These are phyloP conservation scores for Globisporangium nagaii DNA, from an alignment of 352 stramenopile genomes.

Conservation along the genomic window DNA sequence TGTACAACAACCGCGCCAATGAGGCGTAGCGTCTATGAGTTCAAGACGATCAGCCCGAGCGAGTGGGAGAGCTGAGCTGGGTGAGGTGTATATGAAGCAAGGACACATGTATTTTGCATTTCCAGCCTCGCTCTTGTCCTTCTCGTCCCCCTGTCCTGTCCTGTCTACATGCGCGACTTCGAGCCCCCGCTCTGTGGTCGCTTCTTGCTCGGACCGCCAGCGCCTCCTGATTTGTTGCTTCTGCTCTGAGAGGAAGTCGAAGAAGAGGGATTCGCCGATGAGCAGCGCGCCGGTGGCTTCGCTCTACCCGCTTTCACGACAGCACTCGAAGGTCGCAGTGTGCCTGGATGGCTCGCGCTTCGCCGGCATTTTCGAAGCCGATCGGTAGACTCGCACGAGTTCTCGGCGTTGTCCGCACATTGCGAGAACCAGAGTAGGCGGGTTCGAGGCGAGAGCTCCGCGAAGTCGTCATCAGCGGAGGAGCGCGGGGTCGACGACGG, in stretches of 20 bases:
- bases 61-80: background rate
- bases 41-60: background rate
- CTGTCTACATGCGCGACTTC: conserved; percentile 1
- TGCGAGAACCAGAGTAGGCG: conserved; percentile 60
- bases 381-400: background rate
- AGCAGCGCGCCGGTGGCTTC: conserved; percentile 14
- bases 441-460: conserved; percentile 47
- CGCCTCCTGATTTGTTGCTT: background rate
- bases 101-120: background rate
- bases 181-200: background rate
- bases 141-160: too few species aligned
- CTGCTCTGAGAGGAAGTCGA: background rate
- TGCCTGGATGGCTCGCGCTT: conserved; percentile 4
- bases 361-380: background rate
- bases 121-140: too few species aligned
- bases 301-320: background rate
- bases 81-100: background rate
- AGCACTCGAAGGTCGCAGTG: conserved; percentile 3
- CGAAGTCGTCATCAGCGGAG: conserved; percentile 10
- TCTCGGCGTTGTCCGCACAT: conserved; percentile 21
- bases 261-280: conserved; percentile 16
- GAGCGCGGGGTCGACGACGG: background rate
- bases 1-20: conserved; percentile 7
- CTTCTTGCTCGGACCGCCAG: background rate
- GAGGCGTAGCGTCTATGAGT: conserved; percentile 3